These are phyloP conservation scores for Phytophthora colocasiae DNA, from an alignment of 352 stramenopile species.

Conservation along the genomic window DNA sequence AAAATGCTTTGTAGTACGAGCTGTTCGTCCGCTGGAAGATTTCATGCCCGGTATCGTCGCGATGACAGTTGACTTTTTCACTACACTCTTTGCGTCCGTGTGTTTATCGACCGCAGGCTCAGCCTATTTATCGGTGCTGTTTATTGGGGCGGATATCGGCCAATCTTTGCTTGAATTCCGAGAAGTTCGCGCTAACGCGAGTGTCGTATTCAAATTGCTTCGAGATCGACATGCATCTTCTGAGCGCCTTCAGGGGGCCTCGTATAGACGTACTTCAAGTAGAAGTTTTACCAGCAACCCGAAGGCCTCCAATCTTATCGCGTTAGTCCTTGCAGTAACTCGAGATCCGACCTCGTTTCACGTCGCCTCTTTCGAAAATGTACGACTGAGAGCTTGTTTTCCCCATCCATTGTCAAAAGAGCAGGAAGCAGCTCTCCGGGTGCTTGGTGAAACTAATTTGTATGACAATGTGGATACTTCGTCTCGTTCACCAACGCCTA, in stretches of 20 bases:
- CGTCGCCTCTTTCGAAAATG: neutral
- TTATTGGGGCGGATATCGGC: constrained; percentile 8
- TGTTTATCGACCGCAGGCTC: constrained; percentile 23
- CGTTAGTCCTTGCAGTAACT: constrained; percentile 2
- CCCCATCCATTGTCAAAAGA: constrained; percentile 8
- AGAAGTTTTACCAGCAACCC: neutral
- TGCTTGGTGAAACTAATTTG: too few relatives aligned
- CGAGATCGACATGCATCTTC: constrained; percentile 2
- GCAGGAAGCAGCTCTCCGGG: constrained; percentile 1
- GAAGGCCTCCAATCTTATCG: neutral
- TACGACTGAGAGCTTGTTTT: constrained; percentile 13
- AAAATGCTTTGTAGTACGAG: neutral
- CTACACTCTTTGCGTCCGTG: constrained; percentile 20
- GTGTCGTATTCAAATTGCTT: constrained; percentile 1
- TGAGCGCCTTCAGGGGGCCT: neutral
- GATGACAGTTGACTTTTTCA: constrained; percentile 2
- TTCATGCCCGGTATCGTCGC: neutral
- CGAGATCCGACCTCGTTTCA: neutral
- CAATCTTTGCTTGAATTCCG: constrained; percentile 11
- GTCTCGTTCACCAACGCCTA: too few relatives aligned
- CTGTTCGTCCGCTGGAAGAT: neutral
- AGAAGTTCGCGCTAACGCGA: constrained; percentile 14
- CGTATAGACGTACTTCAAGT: neutral
- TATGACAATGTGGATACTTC: too few relatives aligned
- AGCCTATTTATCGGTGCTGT: neutral